Conservation (phyloP, 805 yeast genomes). For the Priceomyces haplophilus region DNA sequence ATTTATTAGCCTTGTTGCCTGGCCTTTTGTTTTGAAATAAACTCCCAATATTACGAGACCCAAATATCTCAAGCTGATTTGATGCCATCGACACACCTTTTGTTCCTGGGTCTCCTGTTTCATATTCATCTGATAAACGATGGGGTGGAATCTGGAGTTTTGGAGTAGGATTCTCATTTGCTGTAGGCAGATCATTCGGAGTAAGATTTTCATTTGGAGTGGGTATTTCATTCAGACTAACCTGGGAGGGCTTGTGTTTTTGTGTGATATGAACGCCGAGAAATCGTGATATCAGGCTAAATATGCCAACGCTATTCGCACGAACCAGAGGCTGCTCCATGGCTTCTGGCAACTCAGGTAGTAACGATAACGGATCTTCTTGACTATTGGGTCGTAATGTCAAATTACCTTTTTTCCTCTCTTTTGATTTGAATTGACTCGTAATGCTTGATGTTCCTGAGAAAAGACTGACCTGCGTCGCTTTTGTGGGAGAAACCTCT, state of each 20-base stretch:
- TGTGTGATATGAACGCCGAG: not conserved
- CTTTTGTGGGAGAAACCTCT: not conserved
- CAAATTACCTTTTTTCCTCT: constrained; percentile 11
- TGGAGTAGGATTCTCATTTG: too few relatives aligned
- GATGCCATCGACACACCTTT: not conserved
- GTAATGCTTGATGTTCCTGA: constrained; percentile 4
- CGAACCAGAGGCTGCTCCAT: not conserved
- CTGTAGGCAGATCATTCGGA: too few relatives aligned
- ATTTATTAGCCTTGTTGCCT: not conserved
- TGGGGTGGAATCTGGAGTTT: not conserved
- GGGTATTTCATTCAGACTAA: too few relatives aligned
- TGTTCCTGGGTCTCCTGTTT: not conserved
- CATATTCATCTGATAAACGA: not conserved
- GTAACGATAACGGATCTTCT: not conserved
- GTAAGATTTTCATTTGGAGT: not conserved
- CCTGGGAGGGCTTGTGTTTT: too few relatives aligned
- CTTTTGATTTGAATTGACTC: constrained; percentile 10
- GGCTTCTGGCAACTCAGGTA: not conserved
- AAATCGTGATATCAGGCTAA: not conserved
- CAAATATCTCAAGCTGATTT: not conserved
- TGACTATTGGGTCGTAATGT: constrained; percentile 2
- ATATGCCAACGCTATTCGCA: not conserved
- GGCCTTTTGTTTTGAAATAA: not conserved
- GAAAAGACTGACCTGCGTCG: not conserved
- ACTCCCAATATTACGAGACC: not conserved